These are phyloP conservation scores for Gryganskiella cystojenkinii DNA, from an alignment of 192 early-diverging fungal genomes.

Conservation along the genomic window DNA sequence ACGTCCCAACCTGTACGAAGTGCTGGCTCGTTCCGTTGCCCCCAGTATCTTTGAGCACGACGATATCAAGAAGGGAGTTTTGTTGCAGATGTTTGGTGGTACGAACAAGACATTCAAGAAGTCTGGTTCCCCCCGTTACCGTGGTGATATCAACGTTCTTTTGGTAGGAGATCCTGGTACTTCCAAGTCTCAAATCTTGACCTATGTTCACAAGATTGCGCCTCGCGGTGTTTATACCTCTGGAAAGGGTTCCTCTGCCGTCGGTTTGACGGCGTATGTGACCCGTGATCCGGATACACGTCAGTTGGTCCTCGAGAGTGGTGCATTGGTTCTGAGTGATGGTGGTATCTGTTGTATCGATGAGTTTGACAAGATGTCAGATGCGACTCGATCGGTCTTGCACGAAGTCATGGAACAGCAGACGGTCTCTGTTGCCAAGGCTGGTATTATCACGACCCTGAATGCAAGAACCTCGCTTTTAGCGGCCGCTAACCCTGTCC, in stretches of 20 bases:
- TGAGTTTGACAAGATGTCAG: conserved; percentile 99
- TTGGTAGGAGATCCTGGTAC: conserved; percentile 98
- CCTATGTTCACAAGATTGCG: conserved; percentile 92
- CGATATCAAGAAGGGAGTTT: conserved; percentile 97
- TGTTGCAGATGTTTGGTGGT: conserved; percentile 97
- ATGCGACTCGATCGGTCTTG: conserved; percentile 90
- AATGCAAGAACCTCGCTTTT: conserved; percentile 97
- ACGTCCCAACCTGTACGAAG: conserved; percentile 81
- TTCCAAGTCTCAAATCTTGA: conserved; percentile 92
- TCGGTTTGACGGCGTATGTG: conserved; percentile 96
- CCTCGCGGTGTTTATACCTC: conserved; percentile 97
- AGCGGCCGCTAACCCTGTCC: conserved; percentile 94
- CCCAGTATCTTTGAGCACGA: conserved; percentile 96
- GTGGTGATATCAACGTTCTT: conserved; percentile 95
- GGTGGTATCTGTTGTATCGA: conserved; percentile 98
- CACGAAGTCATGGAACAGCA: conserved; percentile 99
- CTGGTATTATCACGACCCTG: conserved; percentile 97
- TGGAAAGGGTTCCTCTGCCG: conserved; percentile 96
- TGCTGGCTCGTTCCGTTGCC: conserved; percentile 86
- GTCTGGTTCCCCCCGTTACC: conserved; percentile 71
- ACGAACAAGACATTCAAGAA: conserved; percentile 83
- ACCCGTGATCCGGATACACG: conserved; percentile 95
- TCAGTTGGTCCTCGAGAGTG: conserved; percentile 96
- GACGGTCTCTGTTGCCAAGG: conserved; percentile 98
- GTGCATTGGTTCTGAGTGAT: conserved; percentile 95